phyloP scores from a whole-genome alignment of 129 eudicot species.

The Tagetes patula region DNA sequence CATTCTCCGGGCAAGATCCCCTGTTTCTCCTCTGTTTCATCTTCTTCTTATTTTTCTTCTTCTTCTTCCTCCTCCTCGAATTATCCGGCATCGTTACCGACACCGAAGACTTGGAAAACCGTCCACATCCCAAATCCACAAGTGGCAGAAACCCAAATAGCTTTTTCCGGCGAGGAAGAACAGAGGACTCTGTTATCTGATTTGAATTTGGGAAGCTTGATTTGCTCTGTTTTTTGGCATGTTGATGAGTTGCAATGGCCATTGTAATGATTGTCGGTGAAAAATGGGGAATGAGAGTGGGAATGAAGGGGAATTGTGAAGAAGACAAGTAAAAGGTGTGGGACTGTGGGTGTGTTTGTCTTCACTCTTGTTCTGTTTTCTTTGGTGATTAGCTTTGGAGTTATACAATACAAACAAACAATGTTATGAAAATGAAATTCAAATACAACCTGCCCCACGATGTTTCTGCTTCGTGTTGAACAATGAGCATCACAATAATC shows the following conservation, averaged over 20 bases:
- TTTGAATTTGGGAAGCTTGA: slow-evolving; percentile 5
- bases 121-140: slow-evolving; percentile 32
- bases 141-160: slow-evolving; percentile 32
- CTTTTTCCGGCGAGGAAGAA: slow-evolving; percentile 24
- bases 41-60: slow-evolving; percentile 24
- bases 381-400: slow-evolving; percentile 34
- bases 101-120: slow-evolving; percentile 25
- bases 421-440: slow-evolving; percentile 1
- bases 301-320: not conserved
- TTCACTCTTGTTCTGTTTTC: slow-evolving; percentile 38
- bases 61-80: slow-evolving; percentile 26
- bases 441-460: slow-evolving; percentile 36
- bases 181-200: slow-evolving; percentile 3
- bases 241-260: slow-evolving; percentile 22
- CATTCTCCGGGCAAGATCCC: slow-evolving; percentile 32
- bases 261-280: slow-evolving; percentile 28
- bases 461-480: slow-evolving; percentile 2
- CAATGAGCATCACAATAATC: not conserved
- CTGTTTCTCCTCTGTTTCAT: slow-evolving; percentile 35
- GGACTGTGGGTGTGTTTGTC: slow-evolving; percentile 36
- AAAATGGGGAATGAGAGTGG: not conserved
- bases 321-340: slow-evolving; percentile 27
- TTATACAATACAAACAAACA: slow-evolving; percentile 27
- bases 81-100: slow-evolving; percentile 10
- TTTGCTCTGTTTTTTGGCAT: slow-evolving; percentile 18